phyloP scores from a whole-genome alignment of 352 stramenopile genomes.

The Phytophthora palmivora region DNA sequence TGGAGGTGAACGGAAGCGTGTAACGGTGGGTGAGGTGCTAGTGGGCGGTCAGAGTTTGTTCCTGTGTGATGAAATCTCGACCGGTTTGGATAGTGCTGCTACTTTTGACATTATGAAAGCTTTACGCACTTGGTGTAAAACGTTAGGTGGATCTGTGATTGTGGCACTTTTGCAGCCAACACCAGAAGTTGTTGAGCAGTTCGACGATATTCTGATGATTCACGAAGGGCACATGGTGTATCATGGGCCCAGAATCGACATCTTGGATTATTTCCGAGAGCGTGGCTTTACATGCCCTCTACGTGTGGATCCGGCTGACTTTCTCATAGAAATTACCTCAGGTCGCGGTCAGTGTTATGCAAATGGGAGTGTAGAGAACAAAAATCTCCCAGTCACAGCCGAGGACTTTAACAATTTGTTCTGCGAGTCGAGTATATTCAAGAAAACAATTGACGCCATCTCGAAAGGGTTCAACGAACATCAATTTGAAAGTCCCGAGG shows the following conservation, averaged over 20 bases:
- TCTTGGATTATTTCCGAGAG: constrained; percentile 86
- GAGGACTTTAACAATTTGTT: constrained; percentile 75
- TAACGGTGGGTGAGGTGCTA: constrained; percentile 81
- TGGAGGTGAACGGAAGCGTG: constrained; percentile 87
- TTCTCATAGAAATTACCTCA: constrained; percentile 74
- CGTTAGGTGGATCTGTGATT: constrained; percentile 40
- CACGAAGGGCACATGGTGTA: constrained; percentile 94
- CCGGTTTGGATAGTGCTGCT: constrained; percentile 61
- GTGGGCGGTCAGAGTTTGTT: constrained; percentile 65
- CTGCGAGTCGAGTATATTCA: constrained; percentile 61
- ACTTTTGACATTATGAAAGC: constrained; percentile 67
- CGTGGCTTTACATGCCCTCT: constrained; percentile 77
- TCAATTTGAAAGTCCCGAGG: constrained; percentile 54
- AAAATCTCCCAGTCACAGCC: constrained; percentile 34
- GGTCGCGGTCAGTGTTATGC: constrained; percentile 58
- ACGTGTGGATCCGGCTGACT: constrained; percentile 74
- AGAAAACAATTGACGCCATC: constrained; percentile 52
- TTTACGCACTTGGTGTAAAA: constrained; percentile 55
- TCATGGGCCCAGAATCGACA: constrained; percentile 82
- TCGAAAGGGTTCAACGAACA: constrained; percentile 61
- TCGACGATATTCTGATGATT: constrained; percentile 96
- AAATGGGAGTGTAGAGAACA: constrained; percentile 41
- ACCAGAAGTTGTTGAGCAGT: constrained; percentile 94
- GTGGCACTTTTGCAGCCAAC: constrained; percentile 53
- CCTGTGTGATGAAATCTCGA: constrained; percentile 81